Base-by-base conservation (phyloP, 441 rosid species). In the Breynia disticha region DNA sequence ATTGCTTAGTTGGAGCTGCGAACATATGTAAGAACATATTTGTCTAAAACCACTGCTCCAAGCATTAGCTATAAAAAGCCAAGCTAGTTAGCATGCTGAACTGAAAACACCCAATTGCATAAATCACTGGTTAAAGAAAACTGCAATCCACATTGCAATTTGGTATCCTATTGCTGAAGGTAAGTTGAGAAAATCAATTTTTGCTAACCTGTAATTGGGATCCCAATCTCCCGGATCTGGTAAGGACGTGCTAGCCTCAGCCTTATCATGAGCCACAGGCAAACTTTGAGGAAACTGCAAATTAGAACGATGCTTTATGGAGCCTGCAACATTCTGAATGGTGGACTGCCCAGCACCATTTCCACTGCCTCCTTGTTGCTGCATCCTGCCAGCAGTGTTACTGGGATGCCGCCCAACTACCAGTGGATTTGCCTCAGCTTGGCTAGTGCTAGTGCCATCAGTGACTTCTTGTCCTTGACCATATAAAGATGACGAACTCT, bases 201-300 rank as follows among this genome's bases (percentile, higher is more conserved):
- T 15, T 67, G 18, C 28, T 52, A 69, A 82, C 99, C 99, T 90
- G 82, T 87, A 95, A 77, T 83, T 86, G 37, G 99, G 99, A 81
- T 95, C 99, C 99, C 99, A 95, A 57, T 95, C 98, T 66, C 96
- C 95, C 16, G 99, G 98, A 76, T 83, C 84, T 59, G 97, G 97
- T 61, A 86, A 65, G 20, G 86, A 80, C 56, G 60, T 48, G 59
- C 78, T 71, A 35, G 74, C 52, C 66, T 84, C 83, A 46, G 74
- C 56, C 59, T 78, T 79, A 57, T 87, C 95, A 64, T 61, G 71
- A 65, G 72, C 58, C 12, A 60, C 71, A 70, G 74, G 88, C 16
- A 65, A 59, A 59, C 63, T 58, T 69, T 75, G 75, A 53, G 76
- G 60, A 57, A 68, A 54, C 51, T 76, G 75, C 71, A 77, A 63